Evolutionary conservation across 2,329 filamentous ascomycete genomes (phyloP).

Genomic region (Blumeria graminis): DNA sequence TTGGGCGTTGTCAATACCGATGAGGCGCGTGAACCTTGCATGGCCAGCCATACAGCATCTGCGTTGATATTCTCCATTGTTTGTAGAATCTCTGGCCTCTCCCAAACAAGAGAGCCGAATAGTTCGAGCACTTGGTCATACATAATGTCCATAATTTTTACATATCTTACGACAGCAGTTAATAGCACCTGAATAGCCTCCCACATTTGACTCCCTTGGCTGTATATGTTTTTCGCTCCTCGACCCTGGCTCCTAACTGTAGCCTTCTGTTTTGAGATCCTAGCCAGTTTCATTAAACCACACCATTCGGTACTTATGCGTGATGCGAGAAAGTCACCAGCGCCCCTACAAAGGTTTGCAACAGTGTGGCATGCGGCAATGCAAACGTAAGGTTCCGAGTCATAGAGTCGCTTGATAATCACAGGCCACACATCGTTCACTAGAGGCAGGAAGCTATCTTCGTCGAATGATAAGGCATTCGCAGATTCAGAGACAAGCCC

Average conservation of each 20-base stretch:
- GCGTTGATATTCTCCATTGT: constrained; percentile 40
- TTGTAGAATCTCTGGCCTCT: constrained; percentile 23
- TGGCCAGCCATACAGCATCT: constrained; percentile 53
- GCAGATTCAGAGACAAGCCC: constrained; percentile 50
- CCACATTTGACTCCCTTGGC: constrained; percentile 39
- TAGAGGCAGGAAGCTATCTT: constrained; percentile 66
- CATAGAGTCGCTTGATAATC: constrained; percentile 40
- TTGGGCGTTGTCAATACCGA: constrained; percentile 12
- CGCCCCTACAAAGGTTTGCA: constrained; percentile 39
- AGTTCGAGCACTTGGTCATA: constrained; percentile 49
- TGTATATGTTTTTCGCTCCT: constrained; percentile 29
- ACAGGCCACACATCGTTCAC: constrained; percentile 85
- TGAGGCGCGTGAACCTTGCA: constrained; percentile 8
- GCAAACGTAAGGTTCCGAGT: constrained; percentile 41
- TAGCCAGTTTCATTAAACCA: constrained; percentile 27
- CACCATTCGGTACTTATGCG: constrained; percentile 54
- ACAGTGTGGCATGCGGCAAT: constrained; percentile 48
- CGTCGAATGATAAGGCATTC: constrained; percentile 46
- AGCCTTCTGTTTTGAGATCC: constrained; percentile 17
- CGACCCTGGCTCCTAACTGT: constrained; percentile 14
- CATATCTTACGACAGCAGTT: constrained; percentile 32
- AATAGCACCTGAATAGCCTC: constrained; percentile 34
- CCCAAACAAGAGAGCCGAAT: constrained; percentile 25
- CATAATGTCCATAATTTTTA: constrained; percentile 39
- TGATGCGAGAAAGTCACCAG: constrained; percentile 58